Percentiles rank a stretch among this genome's conserved stretches.
Conservation (phyloP, 495 filamentous ascomycete genomes). For the Xylaria scruposa region DNA sequence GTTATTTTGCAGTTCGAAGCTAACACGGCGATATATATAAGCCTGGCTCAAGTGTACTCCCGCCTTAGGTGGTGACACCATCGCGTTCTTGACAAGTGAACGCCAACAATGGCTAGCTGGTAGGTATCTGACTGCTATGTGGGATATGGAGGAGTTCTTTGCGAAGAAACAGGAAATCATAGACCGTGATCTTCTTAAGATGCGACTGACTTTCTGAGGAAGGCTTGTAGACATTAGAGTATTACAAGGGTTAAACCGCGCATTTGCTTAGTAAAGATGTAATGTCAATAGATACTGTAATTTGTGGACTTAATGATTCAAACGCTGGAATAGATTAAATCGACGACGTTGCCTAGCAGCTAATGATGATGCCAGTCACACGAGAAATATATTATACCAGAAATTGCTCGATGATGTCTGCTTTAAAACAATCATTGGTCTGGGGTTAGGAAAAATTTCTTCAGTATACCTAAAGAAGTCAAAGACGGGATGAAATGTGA, state of each 20-base stretch:
- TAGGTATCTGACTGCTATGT: slow-evolving; percentile 53
- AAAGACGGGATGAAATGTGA: not conserved
- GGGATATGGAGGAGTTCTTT: slow-evolving; percentile 58
- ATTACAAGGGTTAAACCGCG: no score
- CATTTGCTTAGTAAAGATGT: not conserved
- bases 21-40: no score
- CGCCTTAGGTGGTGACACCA: no score
- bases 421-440: not conserved
- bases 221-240: no score
- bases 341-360: not conserved
- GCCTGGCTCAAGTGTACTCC: no score
- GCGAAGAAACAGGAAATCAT: slow-evolving; percentile 54
- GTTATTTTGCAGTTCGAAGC: no score
- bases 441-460: not conserved
- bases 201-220: slow-evolving; percentile 47
- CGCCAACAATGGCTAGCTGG: no score
- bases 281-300: not conserved
- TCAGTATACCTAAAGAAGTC: not conserved
- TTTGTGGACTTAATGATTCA: not conserved
- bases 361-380: not conserved
- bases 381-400: no score
- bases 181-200: slow-evolving; percentile 50
- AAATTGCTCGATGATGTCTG: not conserved
- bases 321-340: not conserved
- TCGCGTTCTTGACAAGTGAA: no score